Conservation (phyloP, 148 eudicot genomes). For the Vaccinium darrowii region DNA sequence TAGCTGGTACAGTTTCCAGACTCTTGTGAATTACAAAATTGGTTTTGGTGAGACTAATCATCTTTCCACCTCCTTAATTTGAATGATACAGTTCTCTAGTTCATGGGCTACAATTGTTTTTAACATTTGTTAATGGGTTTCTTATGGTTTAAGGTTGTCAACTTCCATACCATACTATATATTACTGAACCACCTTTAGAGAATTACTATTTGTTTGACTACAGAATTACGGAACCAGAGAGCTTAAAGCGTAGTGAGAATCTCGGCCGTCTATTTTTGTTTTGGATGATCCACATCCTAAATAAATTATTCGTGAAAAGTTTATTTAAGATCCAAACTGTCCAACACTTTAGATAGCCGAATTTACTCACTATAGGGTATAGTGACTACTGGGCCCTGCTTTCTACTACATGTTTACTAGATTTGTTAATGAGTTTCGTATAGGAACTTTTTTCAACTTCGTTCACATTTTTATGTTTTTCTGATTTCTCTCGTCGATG, state of each 20-base stretch:
- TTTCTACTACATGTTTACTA: too few relatives aligned
- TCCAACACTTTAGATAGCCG: neutral
- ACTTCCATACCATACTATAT: neutral
- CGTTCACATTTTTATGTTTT: too few relatives aligned
- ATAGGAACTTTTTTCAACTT: too few relatives aligned
- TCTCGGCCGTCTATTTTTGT: too few relatives aligned
- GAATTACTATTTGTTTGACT: neutral
- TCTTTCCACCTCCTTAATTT: conserved; percentile 16
- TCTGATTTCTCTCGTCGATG: too few relatives aligned
- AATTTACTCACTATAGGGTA: too few relatives aligned
- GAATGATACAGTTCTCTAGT: neutral
- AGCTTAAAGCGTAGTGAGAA: too few relatives aligned
- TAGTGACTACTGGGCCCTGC: too few relatives aligned
- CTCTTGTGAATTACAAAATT: neutral
- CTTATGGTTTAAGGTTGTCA: conserved; percentile 15
- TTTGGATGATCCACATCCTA: too few relatives aligned
- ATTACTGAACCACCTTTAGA: neutral
- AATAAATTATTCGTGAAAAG: too few relatives aligned
- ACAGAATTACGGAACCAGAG: neutral
- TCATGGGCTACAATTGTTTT: neutral
- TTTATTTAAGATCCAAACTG: too few relatives aligned
- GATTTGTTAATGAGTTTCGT: too few relatives aligned
- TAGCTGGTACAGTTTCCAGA: conserved; percentile 7
- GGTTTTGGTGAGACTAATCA: conserved; percentile 21
- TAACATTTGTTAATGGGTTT: conserved; percentile 4